These are phyloP conservation scores for Rhododendron williamsianum DNA, from an alignment of 148 eudicot genomes.

Conservation along the genomic window DNA sequence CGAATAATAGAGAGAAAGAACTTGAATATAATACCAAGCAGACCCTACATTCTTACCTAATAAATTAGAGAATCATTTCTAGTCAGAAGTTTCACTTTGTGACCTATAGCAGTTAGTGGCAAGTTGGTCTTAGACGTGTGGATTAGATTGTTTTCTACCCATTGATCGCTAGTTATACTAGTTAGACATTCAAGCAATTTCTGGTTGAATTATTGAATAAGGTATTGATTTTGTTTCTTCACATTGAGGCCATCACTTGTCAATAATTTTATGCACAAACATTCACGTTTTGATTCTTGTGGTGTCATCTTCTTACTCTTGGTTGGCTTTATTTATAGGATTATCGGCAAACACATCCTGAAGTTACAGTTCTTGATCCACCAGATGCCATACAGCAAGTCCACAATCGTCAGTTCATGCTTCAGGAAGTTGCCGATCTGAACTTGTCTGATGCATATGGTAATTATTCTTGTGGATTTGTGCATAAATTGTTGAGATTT, in stretches of 20 bases:
- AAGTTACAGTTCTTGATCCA: slow-evolving; percentile 89
- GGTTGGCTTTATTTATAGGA: slow-evolving; percentile 45
- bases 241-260: background rate
- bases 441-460: slow-evolving; percentile 67
- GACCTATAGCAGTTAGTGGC: background rate
- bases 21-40: background rate
- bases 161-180: background rate
- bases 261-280: background rate
- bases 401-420: slow-evolving; percentile 89
- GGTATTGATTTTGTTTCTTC: background rate
- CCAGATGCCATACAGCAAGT: slow-evolving; percentile 92
- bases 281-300: background rate
- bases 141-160: background rate
- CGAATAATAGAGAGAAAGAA: background rate
- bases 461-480: slow-evolving; percentile 20
- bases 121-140: background rate
- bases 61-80: background rate
- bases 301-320: slow-evolving; percentile 10
- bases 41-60: background rate
- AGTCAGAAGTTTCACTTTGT: background rate
- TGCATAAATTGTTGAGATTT: background rate
- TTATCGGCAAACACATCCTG: slow-evolving; percentile 65
- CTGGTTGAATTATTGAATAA: background rate
- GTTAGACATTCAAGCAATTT: background rate
- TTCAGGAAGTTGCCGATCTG: slow-evolving; percentile 85